These are phyloP conservation scores for Hordeum marinum DNA, from an alignment of 176 grass and related monocot genomes.

Conservation along the genomic window DNA sequence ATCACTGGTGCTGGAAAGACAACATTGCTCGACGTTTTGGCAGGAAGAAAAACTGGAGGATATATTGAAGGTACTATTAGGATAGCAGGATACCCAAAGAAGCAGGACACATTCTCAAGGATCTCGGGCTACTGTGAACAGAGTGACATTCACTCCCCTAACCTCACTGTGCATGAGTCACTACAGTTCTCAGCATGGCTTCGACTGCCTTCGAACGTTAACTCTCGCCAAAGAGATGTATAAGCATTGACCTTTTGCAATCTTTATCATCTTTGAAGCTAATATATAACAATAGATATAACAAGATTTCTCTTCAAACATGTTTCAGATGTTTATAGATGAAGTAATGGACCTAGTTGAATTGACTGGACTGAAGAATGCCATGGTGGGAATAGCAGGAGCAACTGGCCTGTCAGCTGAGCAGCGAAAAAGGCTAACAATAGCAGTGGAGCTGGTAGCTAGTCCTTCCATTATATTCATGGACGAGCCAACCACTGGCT, in stretches of 20 bases:
- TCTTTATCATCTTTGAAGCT: constrained; percentile 4
- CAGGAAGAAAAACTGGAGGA: constrained; percentile 92
- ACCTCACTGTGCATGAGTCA: constrained; percentile 75
- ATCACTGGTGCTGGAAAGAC: constrained; percentile 96
- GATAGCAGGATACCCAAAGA: constrained; percentile 82
- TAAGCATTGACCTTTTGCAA: constrained; percentile 11
- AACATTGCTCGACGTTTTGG: constrained; percentile 87
- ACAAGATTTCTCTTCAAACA: constrained; percentile 18
- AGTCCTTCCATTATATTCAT: constrained; percentile 95
- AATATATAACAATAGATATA: constrained; percentile 7
- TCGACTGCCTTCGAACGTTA: constrained; percentile 80
- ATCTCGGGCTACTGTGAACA: constrained; percentile 96
- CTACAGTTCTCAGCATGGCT: constrained; percentile 87
- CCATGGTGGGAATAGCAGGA: constrained; percentile 68
- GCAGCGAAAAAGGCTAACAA: constrained; percentile 86
- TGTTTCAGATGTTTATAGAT: constrained; percentile 79
- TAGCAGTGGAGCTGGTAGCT: constrained; percentile 84
- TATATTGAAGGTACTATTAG: constrained; percentile 68
- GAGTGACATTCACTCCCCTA: constrained; percentile 81
- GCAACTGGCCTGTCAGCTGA: constrained; percentile 71
- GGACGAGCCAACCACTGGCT: constrained; percentile 86
- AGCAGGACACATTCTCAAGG: constrained; percentile 85
- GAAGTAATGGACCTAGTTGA: constrained; percentile 92
- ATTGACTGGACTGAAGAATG: constrained; percentile 65
- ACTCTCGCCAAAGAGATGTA: constrained; percentile 67